Conservation (phyloP, 257 asterid species). For the Lycium barbarum region DNA sequence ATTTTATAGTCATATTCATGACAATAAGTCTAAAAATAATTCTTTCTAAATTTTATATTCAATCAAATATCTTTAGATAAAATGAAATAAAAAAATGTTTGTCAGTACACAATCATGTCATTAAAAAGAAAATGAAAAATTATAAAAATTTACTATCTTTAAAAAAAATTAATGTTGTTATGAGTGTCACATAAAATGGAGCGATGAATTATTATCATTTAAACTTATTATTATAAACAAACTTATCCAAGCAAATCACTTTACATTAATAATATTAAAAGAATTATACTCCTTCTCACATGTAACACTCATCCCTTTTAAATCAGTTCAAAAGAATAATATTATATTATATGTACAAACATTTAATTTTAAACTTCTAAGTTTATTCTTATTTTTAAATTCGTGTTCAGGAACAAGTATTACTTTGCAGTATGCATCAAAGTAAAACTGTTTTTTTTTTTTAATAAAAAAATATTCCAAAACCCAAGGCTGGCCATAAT, state of each 20-base stretch:
- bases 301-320: too few relatives aligned
- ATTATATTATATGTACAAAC: too few relatives aligned
- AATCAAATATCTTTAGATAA: too few relatives aligned
- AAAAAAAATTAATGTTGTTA: background rate
- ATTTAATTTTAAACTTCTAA: too few relatives aligned
- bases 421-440: background rate
- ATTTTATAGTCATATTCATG: background rate
- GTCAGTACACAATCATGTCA: background rate
- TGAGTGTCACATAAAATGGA: background rate
- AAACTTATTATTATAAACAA: background rate
- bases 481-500: slow-evolving; percentile 61
- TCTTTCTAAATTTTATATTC: too few relatives aligned
- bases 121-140: too few relatives aligned
- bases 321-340: too few relatives aligned
- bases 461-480: slow-evolving; percentile 33
- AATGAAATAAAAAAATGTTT: too few relatives aligned
- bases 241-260: background rate
- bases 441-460: background rate
- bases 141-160: too few relatives aligned
- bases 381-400: too few relatives aligned
- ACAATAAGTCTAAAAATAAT: too few relatives aligned
- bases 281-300: background rate
- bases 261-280: background rate
- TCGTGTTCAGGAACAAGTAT: background rate
- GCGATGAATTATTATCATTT: too few relatives aligned